phyloP scores from a whole-genome alignment of 192 early-diverging fungal species.

The Coemansia sp. region DNA sequence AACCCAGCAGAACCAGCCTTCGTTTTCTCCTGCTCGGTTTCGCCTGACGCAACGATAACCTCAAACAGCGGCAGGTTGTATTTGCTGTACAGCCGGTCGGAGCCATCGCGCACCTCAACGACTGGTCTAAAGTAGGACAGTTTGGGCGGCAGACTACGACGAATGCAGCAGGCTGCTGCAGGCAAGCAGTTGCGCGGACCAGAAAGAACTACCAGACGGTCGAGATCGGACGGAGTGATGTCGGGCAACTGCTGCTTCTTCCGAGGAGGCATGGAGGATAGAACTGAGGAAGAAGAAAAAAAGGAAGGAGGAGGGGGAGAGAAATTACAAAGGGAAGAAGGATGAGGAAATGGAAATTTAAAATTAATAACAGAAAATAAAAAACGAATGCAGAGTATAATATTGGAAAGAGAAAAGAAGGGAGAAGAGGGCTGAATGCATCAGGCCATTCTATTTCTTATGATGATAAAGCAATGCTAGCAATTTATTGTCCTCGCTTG shows the following conservation, averaged over 20 bases:
- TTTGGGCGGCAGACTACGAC: constrained; percentile 4
- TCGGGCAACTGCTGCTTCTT: not conserved
- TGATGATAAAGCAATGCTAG: not conserved
- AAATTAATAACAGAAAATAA: not conserved
- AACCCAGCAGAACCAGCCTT: not conserved
- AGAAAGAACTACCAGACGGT: constrained; percentile 32
- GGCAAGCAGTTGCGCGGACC: constrained; percentile 25
- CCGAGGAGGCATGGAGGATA: not conserved
- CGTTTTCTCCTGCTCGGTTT: not conserved
- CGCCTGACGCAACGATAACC: constrained; percentile 4
- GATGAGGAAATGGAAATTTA: not conserved
- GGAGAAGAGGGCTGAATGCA: not conserved
- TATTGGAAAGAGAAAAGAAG: not conserved
- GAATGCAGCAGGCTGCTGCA: constrained; percentile 10
- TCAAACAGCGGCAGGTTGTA: constrained; percentile 40
- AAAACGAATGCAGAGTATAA: not conserved
- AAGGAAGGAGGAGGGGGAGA: not conserved
- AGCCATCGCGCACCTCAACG: constrained; percentile 32
- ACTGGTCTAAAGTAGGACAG: constrained; percentile 21
- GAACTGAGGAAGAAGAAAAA: not conserved
- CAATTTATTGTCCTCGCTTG: no score
- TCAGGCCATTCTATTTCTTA: not conserved
- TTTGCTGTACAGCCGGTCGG: constrained; percentile 39
- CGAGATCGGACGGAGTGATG: constrained; percentile 26
- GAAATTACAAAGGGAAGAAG: not conserved